phyloP scores from a whole-genome alignment of 345 rosid genomes.

The Eucalyptus tenuipes region DNA sequence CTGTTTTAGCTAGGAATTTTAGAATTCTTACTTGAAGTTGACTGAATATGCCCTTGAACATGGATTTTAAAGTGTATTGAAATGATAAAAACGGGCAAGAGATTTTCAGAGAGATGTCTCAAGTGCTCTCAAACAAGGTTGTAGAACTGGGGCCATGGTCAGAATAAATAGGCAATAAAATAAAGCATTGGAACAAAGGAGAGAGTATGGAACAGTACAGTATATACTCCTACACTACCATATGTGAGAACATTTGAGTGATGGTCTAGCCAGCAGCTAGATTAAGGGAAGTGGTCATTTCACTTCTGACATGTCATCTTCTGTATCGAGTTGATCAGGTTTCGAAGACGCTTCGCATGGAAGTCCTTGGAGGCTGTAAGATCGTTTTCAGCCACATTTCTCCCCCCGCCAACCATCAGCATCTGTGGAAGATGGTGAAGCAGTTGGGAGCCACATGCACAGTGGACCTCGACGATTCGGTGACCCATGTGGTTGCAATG shows the following conservation, averaged over 20 bases:
- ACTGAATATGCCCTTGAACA: not conserved
- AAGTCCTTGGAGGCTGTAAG: constrained; percentile 51
- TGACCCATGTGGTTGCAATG: constrained; percentile 42
- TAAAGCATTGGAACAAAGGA: not conserved
- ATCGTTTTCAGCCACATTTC: constrained; percentile 45
- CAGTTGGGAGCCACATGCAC: constrained; percentile 45
- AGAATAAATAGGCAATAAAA: not conserved
- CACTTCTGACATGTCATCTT: not conserved
- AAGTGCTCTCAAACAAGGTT: not conserved
- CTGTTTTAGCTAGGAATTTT: not conserved
- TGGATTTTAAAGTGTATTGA: not conserved
- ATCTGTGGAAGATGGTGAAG: constrained; percentile 68
- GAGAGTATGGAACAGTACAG: not conserved
- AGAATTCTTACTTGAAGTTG: not conserved
- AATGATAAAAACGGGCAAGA: not conserved
- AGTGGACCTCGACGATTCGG: constrained; percentile 21
- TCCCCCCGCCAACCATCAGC: constrained; percentile 36
- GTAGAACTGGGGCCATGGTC: not conserved
- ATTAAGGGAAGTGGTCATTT: not conserved
- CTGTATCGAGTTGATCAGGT: constrained; percentile 6
- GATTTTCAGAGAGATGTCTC: not conserved
- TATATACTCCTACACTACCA: not conserved
- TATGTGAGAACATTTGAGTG: not conserved
- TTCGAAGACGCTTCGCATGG: constrained; percentile 40
- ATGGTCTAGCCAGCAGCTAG: not conserved